A percentile compares a stretch with the other conserved stretches of the same genome.
phyloP scores from a whole-genome alignment of 2,329 filamentous ascomycete species.

The Anisogramma anomala region DNA sequence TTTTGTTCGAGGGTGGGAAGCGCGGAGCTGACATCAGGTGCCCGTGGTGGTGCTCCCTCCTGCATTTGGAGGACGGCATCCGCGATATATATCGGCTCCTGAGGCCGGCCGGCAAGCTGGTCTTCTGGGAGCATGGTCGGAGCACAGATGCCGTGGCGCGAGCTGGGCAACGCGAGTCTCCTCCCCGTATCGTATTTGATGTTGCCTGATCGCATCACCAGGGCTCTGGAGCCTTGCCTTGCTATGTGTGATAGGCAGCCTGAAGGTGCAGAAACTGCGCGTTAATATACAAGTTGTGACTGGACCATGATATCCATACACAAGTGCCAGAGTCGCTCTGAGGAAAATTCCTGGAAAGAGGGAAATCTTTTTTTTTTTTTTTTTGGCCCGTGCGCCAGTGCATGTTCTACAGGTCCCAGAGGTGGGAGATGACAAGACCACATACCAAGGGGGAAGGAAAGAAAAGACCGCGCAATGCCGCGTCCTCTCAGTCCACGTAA shows the following conservation, averaged over 20 bases:
- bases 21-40: background rate
- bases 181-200: too few species aligned
- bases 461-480: background rate
- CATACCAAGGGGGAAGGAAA: background rate
- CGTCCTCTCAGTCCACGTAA: conserved; percentile 21
- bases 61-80: conserved; percentile 19
- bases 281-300: too few species aligned
- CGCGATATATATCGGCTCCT: conserved; percentile 29
- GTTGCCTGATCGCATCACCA: conserved; percentile 6
- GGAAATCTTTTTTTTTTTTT: conserved; percentile 9
- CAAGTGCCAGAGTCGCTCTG: background rate
- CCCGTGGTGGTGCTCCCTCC: conserved; percentile 24
- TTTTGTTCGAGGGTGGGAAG: background rate
- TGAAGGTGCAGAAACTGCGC: too few species aligned
- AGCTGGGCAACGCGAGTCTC: conserved; percentile 21
- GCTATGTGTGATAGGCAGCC: conserved; percentile 22
- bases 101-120: conserved; percentile 33
- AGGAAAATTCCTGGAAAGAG: background rate
- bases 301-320: background rate
- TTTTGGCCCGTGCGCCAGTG: conserved; percentile 7
- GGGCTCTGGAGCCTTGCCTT: conserved; percentile 22
- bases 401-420: conserved; percentile 10
- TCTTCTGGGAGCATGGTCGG: conserved; percentile 34
- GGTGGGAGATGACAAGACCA: conserved; percentile 4
- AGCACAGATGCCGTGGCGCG: conserved; percentile 21